These are phyloP conservation scores for Colletotrichum musicola DNA, from an alignment of 2,329 filamentous ascomycete species.

Conservation along the genomic window DNA sequence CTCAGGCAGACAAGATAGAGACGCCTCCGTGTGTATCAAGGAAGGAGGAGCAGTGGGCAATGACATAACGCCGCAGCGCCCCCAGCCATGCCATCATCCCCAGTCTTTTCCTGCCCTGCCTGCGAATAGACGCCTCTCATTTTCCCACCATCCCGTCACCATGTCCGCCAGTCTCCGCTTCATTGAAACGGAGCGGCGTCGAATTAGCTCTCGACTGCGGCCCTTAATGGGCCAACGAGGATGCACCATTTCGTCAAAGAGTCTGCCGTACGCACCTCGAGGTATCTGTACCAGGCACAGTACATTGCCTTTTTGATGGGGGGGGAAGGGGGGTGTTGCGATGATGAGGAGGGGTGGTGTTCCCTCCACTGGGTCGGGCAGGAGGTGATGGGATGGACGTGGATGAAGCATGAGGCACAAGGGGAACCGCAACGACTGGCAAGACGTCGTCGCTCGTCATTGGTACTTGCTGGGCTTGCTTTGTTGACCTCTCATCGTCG, in stretches of 20 bases:
- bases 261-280: background rate
- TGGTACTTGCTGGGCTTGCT: constrained; percentile 1
- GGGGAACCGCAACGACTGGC: background rate
- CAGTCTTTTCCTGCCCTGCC: constrained; percentile 19
- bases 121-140: constrained; percentile 21
- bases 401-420: constrained; percentile 29
- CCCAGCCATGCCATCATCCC: constrained; percentile 37
- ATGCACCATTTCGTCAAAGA: constrained; percentile 29
- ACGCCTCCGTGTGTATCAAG: constrained; percentile 20
- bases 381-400: constrained; percentile 25
- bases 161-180: constrained; percentile 29
- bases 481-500: background rate
- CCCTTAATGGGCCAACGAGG: constrained; percentile 24
- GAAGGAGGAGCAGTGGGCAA: constrained; percentile 16
- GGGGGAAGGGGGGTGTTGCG: constrained; percentile 7
- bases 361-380: constrained; percentile 19
- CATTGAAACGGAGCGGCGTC: constrained; percentile 36
- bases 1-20: background rate
- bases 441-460: constrained; percentile 11
- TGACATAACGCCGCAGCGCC: constrained; percentile 37
- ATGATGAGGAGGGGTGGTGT: background rate
- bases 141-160: constrained; percentile 29
- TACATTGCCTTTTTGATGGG: constrained; percentile 8
- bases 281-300: constrained; percentile 6
- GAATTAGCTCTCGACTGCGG: constrained; percentile 29